These are phyloP conservation scores for Quercus glauca DNA, from an alignment of 306 rosid species.

Conservation along the genomic window DNA sequence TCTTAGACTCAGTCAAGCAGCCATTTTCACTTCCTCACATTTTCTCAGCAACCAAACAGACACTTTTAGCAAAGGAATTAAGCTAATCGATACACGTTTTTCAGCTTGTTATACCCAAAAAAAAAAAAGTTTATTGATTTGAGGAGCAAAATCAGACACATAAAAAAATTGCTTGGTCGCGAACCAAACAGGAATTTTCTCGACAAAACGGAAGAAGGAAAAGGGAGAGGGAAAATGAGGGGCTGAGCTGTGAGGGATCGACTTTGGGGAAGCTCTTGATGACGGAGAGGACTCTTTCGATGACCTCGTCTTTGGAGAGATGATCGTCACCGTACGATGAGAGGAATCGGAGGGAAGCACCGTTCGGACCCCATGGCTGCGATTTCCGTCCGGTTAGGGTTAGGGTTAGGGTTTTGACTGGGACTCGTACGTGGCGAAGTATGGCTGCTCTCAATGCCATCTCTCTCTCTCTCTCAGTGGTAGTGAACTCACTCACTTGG, in stretches of 20 bases:
- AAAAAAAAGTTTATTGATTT: not conserved
- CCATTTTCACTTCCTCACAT: too few species aligned
- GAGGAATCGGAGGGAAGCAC: conserved; percentile 45
- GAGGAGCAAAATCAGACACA: not conserved
- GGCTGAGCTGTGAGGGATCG: conserved; percentile 75
- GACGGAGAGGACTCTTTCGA: conserved; percentile 79
- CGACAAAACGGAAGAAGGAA: not conserved
- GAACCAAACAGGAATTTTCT: not conserved
- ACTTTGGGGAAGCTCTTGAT: conserved; percentile 86
- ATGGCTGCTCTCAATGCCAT: conserved; percentile 39
- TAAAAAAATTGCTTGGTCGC: too few species aligned
- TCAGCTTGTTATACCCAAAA: not conserved
- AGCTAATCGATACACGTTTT: not conserved
- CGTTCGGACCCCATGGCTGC: conserved; percentile 3
- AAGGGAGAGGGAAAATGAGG: not conserved
- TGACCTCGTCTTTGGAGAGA: conserved; percentile 61
- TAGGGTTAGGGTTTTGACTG: conserved; percentile 29
- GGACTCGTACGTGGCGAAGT: conserved; percentile 80
- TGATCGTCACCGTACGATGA: conserved; percentile 82
- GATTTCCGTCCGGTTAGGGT: conserved; percentile 29
- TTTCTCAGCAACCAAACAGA: conserved; percentile 10
- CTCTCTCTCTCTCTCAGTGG: conserved; percentile 3
- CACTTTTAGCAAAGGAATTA: not conserved
- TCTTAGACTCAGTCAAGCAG: not conserved
- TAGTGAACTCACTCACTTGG: too few species aligned